phyloP scores from a whole-genome alignment of 129 eudicot genomes.

The Flaveria linearis region DNA sequence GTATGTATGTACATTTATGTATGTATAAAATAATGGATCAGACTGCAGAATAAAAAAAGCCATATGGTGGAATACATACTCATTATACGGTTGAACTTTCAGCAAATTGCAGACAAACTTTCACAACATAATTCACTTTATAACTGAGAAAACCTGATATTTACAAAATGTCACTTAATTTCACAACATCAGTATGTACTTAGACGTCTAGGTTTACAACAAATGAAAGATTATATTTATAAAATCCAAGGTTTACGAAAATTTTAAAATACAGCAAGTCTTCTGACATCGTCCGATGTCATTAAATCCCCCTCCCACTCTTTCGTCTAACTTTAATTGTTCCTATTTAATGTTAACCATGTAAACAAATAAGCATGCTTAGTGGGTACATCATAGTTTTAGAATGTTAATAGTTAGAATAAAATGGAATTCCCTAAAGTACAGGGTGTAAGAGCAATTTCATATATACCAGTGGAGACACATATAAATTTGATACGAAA shows the following conservation, averaged over 20 bases:
- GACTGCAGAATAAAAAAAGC: not conserved
- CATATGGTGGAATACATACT: not conserved
- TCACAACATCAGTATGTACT: not conserved
- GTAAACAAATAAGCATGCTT: not conserved
- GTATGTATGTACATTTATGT: too few species aligned
- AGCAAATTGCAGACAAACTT: not conserved
- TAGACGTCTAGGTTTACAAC: not conserved
- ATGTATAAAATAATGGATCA: too few species aligned
- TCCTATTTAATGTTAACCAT: not conserved
- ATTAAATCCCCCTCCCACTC: not conserved
- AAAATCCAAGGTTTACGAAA: not conserved
- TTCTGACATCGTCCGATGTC: not conserved
- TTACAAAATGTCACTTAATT: not conserved
- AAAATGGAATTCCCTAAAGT: too few species aligned
- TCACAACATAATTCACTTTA: not conserved
- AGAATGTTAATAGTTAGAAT: too few species aligned
- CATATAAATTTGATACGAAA: too few species aligned
- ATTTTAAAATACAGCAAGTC: not conserved
- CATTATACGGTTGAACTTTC: not conserved
- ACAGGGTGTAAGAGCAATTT: too few species aligned
- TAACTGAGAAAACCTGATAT: slow-evolving; percentile 1
- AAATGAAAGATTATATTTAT: not conserved
- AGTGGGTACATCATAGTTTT: not conserved
- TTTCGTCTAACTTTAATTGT: slow-evolving; percentile 3
- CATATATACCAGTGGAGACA: too few species aligned